These are phyloP conservation scores for Leishmania braziliensis DNA, from an alignment of 208 protist genomes.

Conservation along the genomic window DNA sequence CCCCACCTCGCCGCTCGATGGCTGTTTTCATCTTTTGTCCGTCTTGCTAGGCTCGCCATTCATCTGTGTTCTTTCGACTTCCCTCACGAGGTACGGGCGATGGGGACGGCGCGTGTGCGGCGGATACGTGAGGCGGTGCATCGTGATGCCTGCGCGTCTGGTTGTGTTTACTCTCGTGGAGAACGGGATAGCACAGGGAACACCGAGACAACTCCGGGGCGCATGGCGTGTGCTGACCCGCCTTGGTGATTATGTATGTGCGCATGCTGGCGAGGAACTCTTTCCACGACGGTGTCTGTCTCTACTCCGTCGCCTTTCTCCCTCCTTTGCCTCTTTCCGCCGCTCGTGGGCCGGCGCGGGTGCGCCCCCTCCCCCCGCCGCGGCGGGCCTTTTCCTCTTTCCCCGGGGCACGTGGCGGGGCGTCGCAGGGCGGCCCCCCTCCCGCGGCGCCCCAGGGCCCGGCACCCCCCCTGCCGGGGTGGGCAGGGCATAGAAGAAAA, in stretches of 20 bases:
- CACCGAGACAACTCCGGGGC: not conserved
- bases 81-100: not conserved
- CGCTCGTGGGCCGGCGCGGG: not conserved
- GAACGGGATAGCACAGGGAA: too few species aligned
- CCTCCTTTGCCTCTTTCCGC: not conserved
- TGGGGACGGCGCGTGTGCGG: not conserved
- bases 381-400: not conserved
- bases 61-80: not conserved
- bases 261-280: too few species aligned
- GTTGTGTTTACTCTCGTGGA: not conserved
- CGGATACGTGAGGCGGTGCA: conserved; percentile 1
- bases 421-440: too few species aligned
- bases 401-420: too few species aligned
- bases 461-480: too few species aligned
- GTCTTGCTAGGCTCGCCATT: not conserved
- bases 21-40: conserved; percentile 1
- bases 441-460: too few species aligned
- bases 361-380: too few species aligned
- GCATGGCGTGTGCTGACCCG: not conserved
- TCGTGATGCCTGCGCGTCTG: not conserved
- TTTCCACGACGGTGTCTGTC: not conserved
- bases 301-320: not conserved
- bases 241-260: not conserved
- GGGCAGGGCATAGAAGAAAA: too few species aligned
- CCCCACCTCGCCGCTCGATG: not conserved